Base-by-base conservation (phyloP, 352 stramenopile genomes). In the Phytophthora europaea region DNA sequence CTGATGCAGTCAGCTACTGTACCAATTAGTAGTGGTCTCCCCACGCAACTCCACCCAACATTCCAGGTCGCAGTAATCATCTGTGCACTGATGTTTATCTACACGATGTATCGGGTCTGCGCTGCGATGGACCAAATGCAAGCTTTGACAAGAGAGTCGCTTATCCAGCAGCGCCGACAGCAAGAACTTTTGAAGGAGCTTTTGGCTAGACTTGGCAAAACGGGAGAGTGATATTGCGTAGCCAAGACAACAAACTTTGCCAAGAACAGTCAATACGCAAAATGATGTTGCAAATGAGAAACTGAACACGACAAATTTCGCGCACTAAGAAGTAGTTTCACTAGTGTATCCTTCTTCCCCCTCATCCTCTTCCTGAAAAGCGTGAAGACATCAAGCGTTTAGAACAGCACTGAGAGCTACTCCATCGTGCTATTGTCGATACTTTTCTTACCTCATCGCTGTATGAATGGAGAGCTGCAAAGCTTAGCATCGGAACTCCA, bases 41-140 rank as follows among this genome's bases (percentile, higher is more conserved):
- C n/a, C 12, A 45, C 60, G 33, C 54, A 70, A 20, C 61, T 79
- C 20, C 66, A 74, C 31, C 50, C 63, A 28, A 62, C 61, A 12
- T 67, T 94, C 36, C 84, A 89, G 59, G 43, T 81, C 13, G 75
- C 80, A 10, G 78, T 79, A 22, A 53, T 92, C 8, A 12, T 90
- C 20, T 93, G 88, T 61, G 61, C 85, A 38, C 43, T 94, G 23
- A 48, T 96, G 51, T 90, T 94, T 66, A 67, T 94, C 61, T 94
- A 87, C 72, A 90, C 79, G 8, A 89, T 94, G 70, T 82, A 88
- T 55, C 84, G 81, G 3, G 81, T 94, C 33, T 83, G 78, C 65
- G 69, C 61, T 22, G 67, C 81, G 33, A 71, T 94, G 47, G 75
- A 91, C 26, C 73, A 93, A 60, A 93, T 94, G 83, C 78, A 86